Evolutionary conservation across 2,329 filamentous ascomycete genomes (phyloP), one percentile per base, ranked within the genome.

Genomic region (Alternaria brassicicola): DNA sequence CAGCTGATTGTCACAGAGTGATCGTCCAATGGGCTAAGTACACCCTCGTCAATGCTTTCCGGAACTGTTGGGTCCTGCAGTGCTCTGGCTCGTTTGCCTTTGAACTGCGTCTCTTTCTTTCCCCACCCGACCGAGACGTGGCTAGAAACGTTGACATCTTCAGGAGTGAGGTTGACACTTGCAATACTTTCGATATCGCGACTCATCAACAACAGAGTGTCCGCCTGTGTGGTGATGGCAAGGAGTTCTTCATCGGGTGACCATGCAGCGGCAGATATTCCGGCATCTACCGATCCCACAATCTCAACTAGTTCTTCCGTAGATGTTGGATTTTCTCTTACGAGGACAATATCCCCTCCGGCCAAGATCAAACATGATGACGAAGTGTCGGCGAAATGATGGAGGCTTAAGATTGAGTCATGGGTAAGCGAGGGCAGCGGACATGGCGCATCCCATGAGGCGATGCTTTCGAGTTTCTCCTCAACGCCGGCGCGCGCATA

Each of bases 111-210:
- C 79, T 99, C 95, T 74, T 91, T 92, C 81, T 98, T 98, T 59
- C 95, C 95, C 95, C 95, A 99, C 48, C 95, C 95, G 21, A 99
- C 94, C 19, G 93, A 96, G 56, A 97, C 95, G 81, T 97, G 93
- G 76, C 89, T 95, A 25, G 90, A 98, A n/a, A 88, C 86, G 68
- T 90, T 90, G 63, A 96, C 85, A 77, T 96, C 94, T 42, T 93
- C 91, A 0, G 82, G 75, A 0, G 85, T 86, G 76, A 98, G 87
- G 31, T 83, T 81, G 51, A 91, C 84, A 76, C 93, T 90, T 31
- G 90, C 86, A 39, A 96, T 87, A 56, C 89, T 89, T 67, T 98
- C 94, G 65, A 98, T 96, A 25, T 89, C 88, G 62, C 93, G 86
- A 55, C 93, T 97, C 94, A 99, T 97, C 73, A 97, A 92, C 56